These are phyloP conservation scores for Massarina eburnea DNA, from an alignment of 2,329 filamentous ascomycete genomes.

Conservation along the genomic window DNA sequence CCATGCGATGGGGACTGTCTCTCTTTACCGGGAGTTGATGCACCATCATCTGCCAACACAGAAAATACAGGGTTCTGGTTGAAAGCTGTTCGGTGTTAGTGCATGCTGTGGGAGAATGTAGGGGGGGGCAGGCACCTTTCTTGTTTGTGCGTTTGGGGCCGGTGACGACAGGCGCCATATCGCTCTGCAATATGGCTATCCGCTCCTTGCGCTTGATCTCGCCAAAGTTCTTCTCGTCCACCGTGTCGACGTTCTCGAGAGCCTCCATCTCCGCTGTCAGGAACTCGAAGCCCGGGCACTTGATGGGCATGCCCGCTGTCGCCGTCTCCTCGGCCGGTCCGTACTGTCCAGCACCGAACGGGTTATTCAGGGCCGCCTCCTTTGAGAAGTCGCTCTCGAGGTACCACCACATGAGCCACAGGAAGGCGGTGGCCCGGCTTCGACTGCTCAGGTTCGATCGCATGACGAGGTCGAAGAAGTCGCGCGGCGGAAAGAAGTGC, in stretches of 20 bases:
- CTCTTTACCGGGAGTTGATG: slow-evolving; percentile 42
- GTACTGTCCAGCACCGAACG: slow-evolving; percentile 68
- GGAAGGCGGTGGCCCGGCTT: slow-evolving; percentile 82
- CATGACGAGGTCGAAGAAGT: slow-evolving; percentile 98
- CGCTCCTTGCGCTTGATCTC: slow-evolving; percentile 73
- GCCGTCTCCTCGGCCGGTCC: slow-evolving; percentile 36
- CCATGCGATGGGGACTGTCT: slow-evolving; percentile 44
- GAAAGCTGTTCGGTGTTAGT: slow-evolving; percentile 30
- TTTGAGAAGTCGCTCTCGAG: slow-evolving; percentile 92
- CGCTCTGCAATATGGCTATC: slow-evolving; percentile 67
- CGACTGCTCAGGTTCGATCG: slow-evolving; percentile 77
- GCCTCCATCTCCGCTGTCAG: slow-evolving; percentile 67
- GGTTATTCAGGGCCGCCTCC: slow-evolving; percentile 85
- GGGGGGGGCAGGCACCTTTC: slow-evolving; percentile 44
- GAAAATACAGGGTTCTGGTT: slow-evolving; percentile 47
- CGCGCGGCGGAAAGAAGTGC: slow-evolving; percentile 80
- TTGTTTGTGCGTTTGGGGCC: slow-evolving; percentile 54
- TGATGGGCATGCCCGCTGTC: slow-evolving; percentile 51
- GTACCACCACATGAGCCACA: slow-evolving; percentile 99
- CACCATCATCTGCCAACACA: slow-evolving; percentile 43
- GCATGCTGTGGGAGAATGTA: background rate
- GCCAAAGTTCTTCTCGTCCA: slow-evolving; percentile 70
- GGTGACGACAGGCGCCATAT: slow-evolving; percentile 67
- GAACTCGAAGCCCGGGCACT: slow-evolving; percentile 66
- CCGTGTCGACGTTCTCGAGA: slow-evolving; percentile 73